These are phyloP conservation scores for Myochromella boudieri DNA, from an alignment of 768 basidiomycete genomes.

Conservation along the genomic window DNA sequence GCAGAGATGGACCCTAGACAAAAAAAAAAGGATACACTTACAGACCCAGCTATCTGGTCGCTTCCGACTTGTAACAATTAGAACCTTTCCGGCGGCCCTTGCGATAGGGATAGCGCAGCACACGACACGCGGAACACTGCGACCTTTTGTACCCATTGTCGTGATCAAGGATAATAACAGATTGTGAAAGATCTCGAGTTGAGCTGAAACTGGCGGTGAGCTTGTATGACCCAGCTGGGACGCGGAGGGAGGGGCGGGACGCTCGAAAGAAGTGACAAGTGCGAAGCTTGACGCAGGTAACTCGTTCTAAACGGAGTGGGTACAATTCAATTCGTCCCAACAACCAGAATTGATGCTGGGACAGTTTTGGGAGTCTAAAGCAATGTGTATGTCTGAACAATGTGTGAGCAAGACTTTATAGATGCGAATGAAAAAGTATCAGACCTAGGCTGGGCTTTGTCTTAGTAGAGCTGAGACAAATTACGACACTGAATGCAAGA, in stretches of 20 bases:
- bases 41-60: conserved; percentile 82
- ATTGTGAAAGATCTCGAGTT: neutral
- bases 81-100: conserved; percentile 70
- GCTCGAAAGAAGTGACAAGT: no score
- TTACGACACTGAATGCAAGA: conserved; percentile 5
- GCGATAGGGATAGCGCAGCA: conserved; percentile 89
- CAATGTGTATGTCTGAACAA: neutral
- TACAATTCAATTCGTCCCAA: neutral
- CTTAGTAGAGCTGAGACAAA: conserved; percentile 12
- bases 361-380: neutral
- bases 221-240: no score
- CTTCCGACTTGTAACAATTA: conserved; percentile 84
- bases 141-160: conserved; percentile 66
- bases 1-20: conserved; percentile 13
- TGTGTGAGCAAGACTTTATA: neutral
- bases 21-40: conserved; percentile 51
- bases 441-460: conserved; percentile 25
- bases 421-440: conserved; percentile 14
- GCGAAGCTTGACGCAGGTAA: no score
- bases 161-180: conserved; percentile 7
- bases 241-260: no score
- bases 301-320: no score
- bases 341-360: neutral
- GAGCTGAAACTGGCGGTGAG: neutral
- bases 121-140: conserved; percentile 79